Evolutionary conservation across 129 eudicot genomes (phyloP), one percentile per base, ranked within the genome.

Genomic region (Helianthus tuberosus): DNA sequence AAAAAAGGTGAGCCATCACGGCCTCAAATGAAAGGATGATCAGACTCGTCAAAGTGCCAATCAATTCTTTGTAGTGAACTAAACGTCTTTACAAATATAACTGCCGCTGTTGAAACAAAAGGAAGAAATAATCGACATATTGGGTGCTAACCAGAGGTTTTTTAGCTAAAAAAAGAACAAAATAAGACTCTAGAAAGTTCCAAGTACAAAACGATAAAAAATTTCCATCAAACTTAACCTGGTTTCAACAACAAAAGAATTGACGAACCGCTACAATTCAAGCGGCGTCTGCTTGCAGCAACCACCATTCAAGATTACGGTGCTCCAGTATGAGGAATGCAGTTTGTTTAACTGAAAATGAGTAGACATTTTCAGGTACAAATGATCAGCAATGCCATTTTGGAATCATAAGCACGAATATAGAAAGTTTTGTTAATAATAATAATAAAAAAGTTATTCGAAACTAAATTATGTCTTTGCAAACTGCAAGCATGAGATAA

Each of bases 401-500:
- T 16, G 10, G 47, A 7, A 43, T 43, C 47, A 43, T 43, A 12
- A 41, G 39, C 54, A 61, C 48, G 23, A 64, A 64, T 38, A 53
- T 64, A 75, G 52, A 53, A 36, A 32, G 54, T 75, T 52, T 75
- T 58, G 15, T 58, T 49, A 49, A 49, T 29, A 23, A 23, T 23
- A 23, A 57, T 20, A 57, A 10, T 38, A 25, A 43, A 41, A 41
- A 64, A 64, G 38, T 64, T 52, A 52, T 64, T 38, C 58, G 23
- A 58, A 74, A 72, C 66, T 32, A 78, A 77, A 62, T 64, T 67
- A 6, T 69, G 75, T 60, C 80, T 72, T 78, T 78, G 77, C 83
- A 84, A 75, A 29, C 74, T 75, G 67, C 66, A 68, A 67, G 68
- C 75, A 68, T 66, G 73, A 66, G 73, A 70, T 52, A 54, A 53